Evolutionary conservation across 495 filamentous ascomycete species (phyloP).

Genomic region (Penicillium turbatum): DNA sequence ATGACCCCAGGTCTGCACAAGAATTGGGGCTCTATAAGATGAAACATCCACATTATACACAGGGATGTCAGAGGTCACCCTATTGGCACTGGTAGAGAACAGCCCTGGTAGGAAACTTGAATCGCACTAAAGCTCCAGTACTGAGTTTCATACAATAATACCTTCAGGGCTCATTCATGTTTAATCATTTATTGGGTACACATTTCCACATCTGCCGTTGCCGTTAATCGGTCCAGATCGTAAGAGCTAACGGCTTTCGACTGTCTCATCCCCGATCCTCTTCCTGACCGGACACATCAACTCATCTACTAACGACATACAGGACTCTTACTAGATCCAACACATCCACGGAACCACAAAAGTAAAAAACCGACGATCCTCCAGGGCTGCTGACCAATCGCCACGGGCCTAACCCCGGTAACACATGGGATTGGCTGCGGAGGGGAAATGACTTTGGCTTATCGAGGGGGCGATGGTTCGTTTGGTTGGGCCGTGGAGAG

Average conservation of each 20-base stretch:
- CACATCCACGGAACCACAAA: constrained; percentile 19
- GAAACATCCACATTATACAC: neutral
- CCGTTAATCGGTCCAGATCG: neutral
- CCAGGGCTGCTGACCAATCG: constrained; percentile 22
- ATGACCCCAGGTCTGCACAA: constrained; percentile 6
- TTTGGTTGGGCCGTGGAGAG: constrained; percentile 32
- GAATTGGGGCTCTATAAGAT: neutral
- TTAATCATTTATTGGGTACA: neutral
- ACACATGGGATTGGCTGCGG: constrained; percentile 20
- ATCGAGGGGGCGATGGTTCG: constrained; percentile 18
- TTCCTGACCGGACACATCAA: too few species aligned
- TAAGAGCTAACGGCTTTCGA: neutral
- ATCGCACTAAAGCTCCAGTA: neutral
- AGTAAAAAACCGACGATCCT: constrained; percentile 29
- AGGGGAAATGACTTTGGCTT: constrained; percentile 24
- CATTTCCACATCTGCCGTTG: neutral
- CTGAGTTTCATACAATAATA: neutral
- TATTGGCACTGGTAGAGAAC: too few species aligned
- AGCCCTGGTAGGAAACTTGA: too few species aligned
- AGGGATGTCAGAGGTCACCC: neutral
- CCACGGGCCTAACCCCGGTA: constrained; percentile 7
- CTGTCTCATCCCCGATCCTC: too few species aligned
- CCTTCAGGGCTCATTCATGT: too few species aligned
- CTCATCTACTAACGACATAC: neutral
- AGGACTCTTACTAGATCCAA: neutral